Conservation (phyloP, 2,329 filamentous ascomycete genomes). For the Trichoderma atroviride region DNA sequence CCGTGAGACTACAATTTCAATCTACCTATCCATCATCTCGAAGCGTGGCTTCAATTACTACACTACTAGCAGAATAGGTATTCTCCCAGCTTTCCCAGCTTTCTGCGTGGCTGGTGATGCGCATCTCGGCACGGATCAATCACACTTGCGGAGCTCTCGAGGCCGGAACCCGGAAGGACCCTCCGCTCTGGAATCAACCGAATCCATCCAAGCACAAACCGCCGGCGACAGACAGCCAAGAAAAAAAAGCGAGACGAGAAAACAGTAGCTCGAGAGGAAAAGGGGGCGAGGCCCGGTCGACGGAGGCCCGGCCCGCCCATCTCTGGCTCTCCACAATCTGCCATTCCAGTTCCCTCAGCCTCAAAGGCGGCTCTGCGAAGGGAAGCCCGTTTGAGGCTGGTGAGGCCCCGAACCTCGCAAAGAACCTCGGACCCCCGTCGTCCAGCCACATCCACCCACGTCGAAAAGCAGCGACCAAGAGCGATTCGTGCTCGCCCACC, state of each 20-base stretch:
- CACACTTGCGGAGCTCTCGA: constrained; percentile 4
- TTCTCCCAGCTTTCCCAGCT: neutral
- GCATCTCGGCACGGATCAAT: constrained; percentile 16
- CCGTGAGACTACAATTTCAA: neutral
- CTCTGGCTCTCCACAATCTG: constrained; percentile 7
- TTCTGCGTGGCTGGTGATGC: constrained; percentile 13
- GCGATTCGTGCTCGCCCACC: constrained; percentile 6
- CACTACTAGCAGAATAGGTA: neutral
- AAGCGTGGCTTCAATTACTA: neutral
- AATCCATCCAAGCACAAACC: neutral
- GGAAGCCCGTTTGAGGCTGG: neutral
- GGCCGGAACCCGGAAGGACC: constrained; percentile 13
- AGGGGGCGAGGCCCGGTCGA: constrained; percentile 5
- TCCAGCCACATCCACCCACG: constrained; percentile 11
- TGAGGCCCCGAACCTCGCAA: neutral
- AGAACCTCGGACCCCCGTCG: neutral
- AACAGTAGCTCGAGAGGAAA: neutral
- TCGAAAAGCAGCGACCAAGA: neutral
- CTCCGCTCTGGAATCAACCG: neutral
- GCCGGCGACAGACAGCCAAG: neutral
- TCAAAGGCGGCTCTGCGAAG: constrained; percentile 23
- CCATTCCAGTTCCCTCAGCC: neutral
- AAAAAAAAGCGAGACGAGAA: neutral
- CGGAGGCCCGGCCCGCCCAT: constrained; percentile 22
- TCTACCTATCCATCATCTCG: neutral